Evolutionary conservation across 805 yeast genomes (phyloP), one percentile per base, ranked within the genome.

Genomic region (Candida mattraensis): DNA sequence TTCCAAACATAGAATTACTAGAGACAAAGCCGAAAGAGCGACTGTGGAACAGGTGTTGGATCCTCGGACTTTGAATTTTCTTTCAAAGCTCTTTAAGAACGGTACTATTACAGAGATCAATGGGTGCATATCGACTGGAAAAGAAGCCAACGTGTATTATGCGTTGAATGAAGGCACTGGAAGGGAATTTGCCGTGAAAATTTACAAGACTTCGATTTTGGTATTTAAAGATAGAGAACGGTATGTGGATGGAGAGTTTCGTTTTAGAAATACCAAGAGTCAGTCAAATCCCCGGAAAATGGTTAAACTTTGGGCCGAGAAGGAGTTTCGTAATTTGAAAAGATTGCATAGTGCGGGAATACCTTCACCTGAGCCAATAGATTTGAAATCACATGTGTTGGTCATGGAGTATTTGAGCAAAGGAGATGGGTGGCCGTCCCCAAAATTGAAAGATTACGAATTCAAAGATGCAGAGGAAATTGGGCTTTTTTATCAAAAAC

Each of bases 301-400:
- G 97, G 96, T 93, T 44, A 87, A 87, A 60, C 74, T 89, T 16
- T 93, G 99, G 99, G 98, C 99, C 0, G 99, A 93, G 59, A 93
- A 93, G 56, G 99, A 93, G 64, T 91, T 89, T 48, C 67, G 99
- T 37, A 93, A 93, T 57, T 70, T 93, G 60, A 91, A 87, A 59
- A 74, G 99, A 54, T 69, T 93, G 14, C 67, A 83, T 58, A 57
- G 72, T 29, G 73, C 80, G 38, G 95, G 95, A 0, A 83, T 93
- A 22, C 93, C 95, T n/a, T 83, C 87, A 24, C 99, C 99, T 0
- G 84, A 86, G 56, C 99, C 99, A 1, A 62, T 87, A 10, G 95
- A 87, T 48, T 71, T 93, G 38, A 81, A 87, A 51, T 77, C 88
- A 19, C 96, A 93, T 61, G 96, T 93, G 3, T 64, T 93, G 28